Evolutionary conservation across 495 filamentous ascomycete genomes (phyloP).

Genomic region (Thermothielavioides terrestris): DNA sequence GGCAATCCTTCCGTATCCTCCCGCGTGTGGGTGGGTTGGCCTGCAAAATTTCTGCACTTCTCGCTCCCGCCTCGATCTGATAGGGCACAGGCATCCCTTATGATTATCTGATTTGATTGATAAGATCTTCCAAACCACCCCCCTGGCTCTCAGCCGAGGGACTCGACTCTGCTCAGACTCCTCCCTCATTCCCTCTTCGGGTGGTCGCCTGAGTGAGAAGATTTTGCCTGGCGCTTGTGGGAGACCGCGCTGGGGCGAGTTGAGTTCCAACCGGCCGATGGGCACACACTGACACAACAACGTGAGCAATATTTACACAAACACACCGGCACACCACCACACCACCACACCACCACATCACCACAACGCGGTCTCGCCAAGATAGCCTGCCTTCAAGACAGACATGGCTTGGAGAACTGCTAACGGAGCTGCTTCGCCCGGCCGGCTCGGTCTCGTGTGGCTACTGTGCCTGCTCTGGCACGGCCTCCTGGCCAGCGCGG

Average conservation of each 20-base stretch:
- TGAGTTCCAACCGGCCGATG: background rate
- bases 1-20: too few species aligned
- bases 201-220: too few species aligned
- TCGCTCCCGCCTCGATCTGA: background rate
- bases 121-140: slow-evolving; percentile 10
- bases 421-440: background rate
- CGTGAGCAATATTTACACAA: too few species aligned
- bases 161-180: too few species aligned
- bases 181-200: too few species aligned
- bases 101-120: slow-evolving; percentile 19
- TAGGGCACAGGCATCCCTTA: background rate
- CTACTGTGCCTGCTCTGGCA: slow-evolving; percentile 9
- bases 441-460: background rate
- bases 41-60: background rate
- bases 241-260: too few species aligned
- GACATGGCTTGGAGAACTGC: slow-evolving; percentile 1
- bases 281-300: too few species aligned
- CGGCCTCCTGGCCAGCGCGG: slow-evolving; percentile 27
- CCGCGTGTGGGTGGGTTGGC: background rate
- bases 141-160: background rate
- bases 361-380: background rate
- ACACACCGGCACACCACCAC: too few species aligned
- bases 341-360: too few species aligned
- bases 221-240: too few species aligned
- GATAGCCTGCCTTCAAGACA: background rate